These are phyloP conservation scores for Macrolepiota albuminosa DNA, from an alignment of 768 basidiomycete species.

Conservation along the genomic window DNA sequence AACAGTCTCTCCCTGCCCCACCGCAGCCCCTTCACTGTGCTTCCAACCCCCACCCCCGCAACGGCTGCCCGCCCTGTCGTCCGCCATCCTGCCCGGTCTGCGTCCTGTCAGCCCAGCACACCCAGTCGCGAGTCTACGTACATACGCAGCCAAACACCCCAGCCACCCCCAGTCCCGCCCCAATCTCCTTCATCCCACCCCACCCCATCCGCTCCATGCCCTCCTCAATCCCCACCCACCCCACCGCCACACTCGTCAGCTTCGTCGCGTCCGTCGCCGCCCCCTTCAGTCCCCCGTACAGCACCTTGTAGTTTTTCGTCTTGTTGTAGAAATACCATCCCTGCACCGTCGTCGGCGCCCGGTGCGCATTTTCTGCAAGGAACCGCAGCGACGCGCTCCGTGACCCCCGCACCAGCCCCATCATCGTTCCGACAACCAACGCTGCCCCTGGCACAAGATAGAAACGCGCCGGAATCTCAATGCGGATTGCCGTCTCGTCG, in stretches of 20 bases:
- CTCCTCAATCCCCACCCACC: conserved; percentile 43
- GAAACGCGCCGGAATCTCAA: conserved; percentile 48
- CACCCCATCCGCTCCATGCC: conserved; percentile 31
- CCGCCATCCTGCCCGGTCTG: conserved; percentile 58
- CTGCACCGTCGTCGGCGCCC: conserved; percentile 76
- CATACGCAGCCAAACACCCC: conserved; percentile 50
- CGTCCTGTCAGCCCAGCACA: conserved; percentile 2
- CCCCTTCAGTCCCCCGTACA: conserved; percentile 66
- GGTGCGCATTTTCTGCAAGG: conserved; percentile 90
- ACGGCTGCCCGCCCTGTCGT: conserved; percentile 40
- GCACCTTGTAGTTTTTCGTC: conserved; percentile 88
- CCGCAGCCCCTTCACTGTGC: conserved; percentile 42
- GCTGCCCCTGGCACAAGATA: conserved; percentile 60
- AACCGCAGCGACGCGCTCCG: conserved; percentile 71
- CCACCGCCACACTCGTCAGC: conserved; percentile 35
- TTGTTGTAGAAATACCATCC: conserved; percentile 98
- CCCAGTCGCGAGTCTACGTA: conserved; percentile 25
- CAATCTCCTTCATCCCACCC: conserved; percentile 41
- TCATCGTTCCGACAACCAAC: conserved; percentile 54
- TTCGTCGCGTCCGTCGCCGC: conserved; percentile 54
- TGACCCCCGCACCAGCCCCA: conserved; percentile 72
- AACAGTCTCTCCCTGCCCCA: conserved; percentile 28
- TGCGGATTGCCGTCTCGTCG: conserved; percentile 3
- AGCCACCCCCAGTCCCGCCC: conserved; percentile 64
- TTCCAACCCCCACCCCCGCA: conserved; percentile 58